A percentile compares a stretch with the other conserved stretches of the same genome.
These are phyloP conservation scores for Neurospora sp. DNA, from an alignment of 495 filamentous ascomycete genomes.

Conservation along the genomic window DNA sequence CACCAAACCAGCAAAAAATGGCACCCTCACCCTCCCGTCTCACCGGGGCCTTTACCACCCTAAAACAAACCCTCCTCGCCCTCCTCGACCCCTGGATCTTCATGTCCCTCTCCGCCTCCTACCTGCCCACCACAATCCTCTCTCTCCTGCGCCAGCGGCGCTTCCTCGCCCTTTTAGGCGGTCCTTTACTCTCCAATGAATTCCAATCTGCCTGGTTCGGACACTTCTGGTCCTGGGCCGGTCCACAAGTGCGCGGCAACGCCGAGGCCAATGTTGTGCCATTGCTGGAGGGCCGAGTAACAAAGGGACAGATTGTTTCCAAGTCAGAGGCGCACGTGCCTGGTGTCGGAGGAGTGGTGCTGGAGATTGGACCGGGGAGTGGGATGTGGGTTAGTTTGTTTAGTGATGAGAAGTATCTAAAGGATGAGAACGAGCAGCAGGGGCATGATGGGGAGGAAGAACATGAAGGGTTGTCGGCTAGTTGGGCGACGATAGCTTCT, in stretches of 20 bases:
- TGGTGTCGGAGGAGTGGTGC: constrained; percentile 24
- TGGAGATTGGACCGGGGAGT: constrained; percentile 40
- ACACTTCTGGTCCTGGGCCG: constrained; percentile 35
- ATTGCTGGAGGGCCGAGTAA: constrained; percentile 30
- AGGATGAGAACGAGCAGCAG: background rate
- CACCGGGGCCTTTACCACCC: background rate
- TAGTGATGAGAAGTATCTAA: background rate
- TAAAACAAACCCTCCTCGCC: constrained; percentile 6
- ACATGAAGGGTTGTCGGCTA: background rate
- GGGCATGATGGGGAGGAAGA: background rate
- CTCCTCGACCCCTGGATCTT: constrained; percentile 31
- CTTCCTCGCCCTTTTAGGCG: constrained; percentile 23
- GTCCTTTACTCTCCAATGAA: constrained; percentile 10
- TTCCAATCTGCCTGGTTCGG: constrained; percentile 37
- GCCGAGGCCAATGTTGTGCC: constrained; percentile 25
- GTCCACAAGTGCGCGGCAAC: constrained; percentile 24
- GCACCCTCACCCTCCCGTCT: background rate
- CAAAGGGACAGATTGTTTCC: constrained; percentile 12
- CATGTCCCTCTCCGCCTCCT: constrained; percentile 24
- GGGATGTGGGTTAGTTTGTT: constrained; percentile 39
- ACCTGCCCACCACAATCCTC: constrained; percentile 27
- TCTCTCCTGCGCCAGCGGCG: constrained; percentile 16
- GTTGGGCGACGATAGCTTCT: constrained; percentile 1
- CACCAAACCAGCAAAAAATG: background rate
- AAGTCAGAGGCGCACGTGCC: constrained; percentile 6